These are phyloP conservation scores for Wickerhamomyces pijperi DNA, from an alignment of 805 yeast species.

Conservation along the genomic window DNA sequence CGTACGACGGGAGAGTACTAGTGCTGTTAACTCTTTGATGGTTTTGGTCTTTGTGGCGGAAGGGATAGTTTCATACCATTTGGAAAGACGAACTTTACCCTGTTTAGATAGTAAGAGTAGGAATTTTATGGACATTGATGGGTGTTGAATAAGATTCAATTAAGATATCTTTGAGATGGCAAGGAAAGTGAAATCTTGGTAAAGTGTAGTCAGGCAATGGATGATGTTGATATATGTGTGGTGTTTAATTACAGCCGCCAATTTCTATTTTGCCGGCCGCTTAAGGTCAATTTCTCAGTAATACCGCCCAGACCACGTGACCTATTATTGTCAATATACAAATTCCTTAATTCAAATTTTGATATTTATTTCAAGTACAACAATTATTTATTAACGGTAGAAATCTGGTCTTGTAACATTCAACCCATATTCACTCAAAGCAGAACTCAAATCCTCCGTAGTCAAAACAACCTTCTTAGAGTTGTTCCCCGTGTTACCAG, in stretches of 20 bases:
- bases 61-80: constrained; percentile 84
- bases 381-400: constrained; percentile 48
- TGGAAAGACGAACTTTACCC: constrained; percentile 86
- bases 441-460: constrained; percentile 87
- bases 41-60: constrained; percentile 79
- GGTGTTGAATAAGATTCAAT: too few relatives aligned
- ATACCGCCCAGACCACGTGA: too few relatives aligned
- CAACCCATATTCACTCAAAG: constrained; percentile 85
- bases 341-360: too few relatives aligned
- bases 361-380: too few relatives aligned
- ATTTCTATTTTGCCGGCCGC: too few relatives aligned
- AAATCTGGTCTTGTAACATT: constrained; percentile 89
- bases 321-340: too few relatives aligned
- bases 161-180: too few relatives aligned
- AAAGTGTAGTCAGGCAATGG: too few relatives aligned
- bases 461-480: constrained; percentile 80
- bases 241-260: too few relatives aligned
- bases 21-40: constrained; percentile 75
- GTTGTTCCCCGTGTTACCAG: constrained; percentile 34
- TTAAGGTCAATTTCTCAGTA: too few relatives aligned
- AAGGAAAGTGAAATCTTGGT: too few relatives aligned
- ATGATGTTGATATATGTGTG: too few relatives aligned
- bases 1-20: constrained; percentile 74
- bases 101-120: constrained; percentile 80
- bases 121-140: constrained; percentile 66